Evolutionary conservation across 2,329 filamentous ascomycete genomes (phyloP).

Genomic region (Hypoxylon sp.): DNA sequence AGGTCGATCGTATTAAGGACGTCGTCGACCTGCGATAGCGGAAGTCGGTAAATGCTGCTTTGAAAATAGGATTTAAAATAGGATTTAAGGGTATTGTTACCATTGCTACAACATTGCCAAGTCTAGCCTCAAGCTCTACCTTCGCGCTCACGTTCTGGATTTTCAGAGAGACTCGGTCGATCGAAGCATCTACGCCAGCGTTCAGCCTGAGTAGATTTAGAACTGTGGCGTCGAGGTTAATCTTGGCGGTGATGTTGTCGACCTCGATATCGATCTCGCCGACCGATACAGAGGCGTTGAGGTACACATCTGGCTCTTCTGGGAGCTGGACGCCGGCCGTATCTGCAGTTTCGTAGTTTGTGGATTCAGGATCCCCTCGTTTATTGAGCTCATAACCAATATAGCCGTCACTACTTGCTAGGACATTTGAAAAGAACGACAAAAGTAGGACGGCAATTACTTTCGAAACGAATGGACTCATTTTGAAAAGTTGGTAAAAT

Average conservation of each 20-base stretch:
- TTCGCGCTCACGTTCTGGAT: constrained; percentile 73
- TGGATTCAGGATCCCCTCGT: constrained; percentile 65
- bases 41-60: not conserved
- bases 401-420: constrained; percentile 62
- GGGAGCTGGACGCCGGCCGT: constrained; percentile 63
- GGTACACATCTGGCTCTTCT: constrained; percentile 70
- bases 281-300: constrained; percentile 63
- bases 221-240: constrained; percentile 73
- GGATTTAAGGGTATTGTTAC: not conserved
- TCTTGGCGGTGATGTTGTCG: constrained; percentile 72
- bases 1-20: constrained; percentile 72
- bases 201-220: constrained; percentile 72
- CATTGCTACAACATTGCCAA: constrained; percentile 69
- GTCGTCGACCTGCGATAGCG: constrained; percentile 66
- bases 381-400: constrained; percentile 69
- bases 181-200: constrained; percentile 71
- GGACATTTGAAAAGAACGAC: constrained; percentile 39
- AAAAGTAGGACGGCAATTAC: constrained; percentile 53
- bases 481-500: constrained; percentile 35
- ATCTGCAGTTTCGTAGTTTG: constrained; percentile 68
- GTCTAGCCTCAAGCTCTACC: constrained; percentile 71
- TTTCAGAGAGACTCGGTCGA: constrained; percentile 68
- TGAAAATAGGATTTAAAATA: not conserved
- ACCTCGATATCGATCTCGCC: constrained; percentile 71
- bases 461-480: constrained; percentile 46